Base-by-base conservation (phyloP, 129 eudicot species). In the Flaveria brownii region DNA sequence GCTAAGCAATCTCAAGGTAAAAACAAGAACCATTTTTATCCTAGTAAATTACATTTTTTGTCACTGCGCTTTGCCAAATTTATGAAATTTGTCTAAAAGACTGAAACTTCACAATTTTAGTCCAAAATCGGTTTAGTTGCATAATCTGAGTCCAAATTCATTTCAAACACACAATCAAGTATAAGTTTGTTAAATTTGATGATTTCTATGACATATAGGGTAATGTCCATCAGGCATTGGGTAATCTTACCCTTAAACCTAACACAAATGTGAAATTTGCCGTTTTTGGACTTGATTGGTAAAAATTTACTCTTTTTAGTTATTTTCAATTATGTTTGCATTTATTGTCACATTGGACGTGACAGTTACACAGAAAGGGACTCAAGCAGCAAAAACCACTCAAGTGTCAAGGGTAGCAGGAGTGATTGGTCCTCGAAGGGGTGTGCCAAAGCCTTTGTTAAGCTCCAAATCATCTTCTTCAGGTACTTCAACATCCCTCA, bases 401-500 rank as follows among this genome's bases (percentile, higher is more conserved):
- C 69, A 56, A 68, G 81, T 57, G 56, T 69, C 89, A 59, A 88
- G 82, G 56, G 52, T 18, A 56, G 18, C 62, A 56, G 26, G 62
- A 56, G 30, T 74, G 51, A 54, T 46, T 68, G 86, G 77, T 80
- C 84, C 97, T 20, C 76, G 82, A 13, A 87, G 88, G 79, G 78
- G 78, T 23, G 74, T 86, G 20, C 88, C 96, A 23, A 92, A 86
- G 76, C 82, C 96, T 72, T 78, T 63, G 12, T 26, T 57, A 66
- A 84, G 81, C 51, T 78, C 41, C 41, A 36, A 36, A 36, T 36
- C 85, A 41, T 82, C 96, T 61, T 73, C 83, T 39, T 63, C 77
- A 18, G 62, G 62, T 18, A 56, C 62, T 56, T 56, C 62, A 56
- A 56, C 62, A 56, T 23, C 62, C 62, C 62, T 18, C 28, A 85